These are phyloP conservation scores for Apiospora sp. DNA, from an alignment of 2,329 filamentous ascomycete species.

Conservation along the genomic window DNA sequence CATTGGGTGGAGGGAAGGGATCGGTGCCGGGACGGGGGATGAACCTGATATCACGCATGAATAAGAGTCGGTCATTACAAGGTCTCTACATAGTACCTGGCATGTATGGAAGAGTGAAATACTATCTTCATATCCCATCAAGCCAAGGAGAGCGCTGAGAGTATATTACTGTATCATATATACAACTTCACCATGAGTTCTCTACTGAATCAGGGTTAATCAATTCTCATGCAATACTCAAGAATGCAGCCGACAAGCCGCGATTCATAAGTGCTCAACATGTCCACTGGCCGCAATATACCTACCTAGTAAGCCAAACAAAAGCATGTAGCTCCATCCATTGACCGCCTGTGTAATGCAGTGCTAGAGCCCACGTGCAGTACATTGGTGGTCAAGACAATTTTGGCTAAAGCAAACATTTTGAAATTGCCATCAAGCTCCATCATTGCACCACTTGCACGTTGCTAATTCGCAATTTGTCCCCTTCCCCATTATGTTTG, in stretches of 20 bases:
- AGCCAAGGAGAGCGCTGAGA: background rate
- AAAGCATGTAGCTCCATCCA: background rate
- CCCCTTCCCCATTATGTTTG: background rate
- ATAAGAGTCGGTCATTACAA: background rate
- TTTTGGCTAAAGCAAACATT: background rate
- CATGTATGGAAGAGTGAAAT: background rate
- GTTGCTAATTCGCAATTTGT: background rate
- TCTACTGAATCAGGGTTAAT: background rate
- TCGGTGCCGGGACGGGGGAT: constrained; percentile 46
- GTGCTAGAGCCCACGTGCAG: background rate
- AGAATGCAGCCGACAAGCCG: background rate
- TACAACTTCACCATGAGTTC: background rate
- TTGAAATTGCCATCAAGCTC: background rate
- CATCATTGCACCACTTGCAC: background rate
- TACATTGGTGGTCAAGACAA: background rate
- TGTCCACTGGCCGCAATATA: background rate
- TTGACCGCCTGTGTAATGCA: background rate
- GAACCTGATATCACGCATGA: constrained; percentile 27
- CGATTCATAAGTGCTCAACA: background rate
- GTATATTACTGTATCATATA: background rate
- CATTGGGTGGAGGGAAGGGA: constrained; percentile 77
- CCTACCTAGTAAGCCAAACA: background rate
- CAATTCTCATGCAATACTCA: background rate
- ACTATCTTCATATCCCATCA: background rate
- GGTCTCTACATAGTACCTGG: background rate